Percentiles rank a stretch among this genome's conserved stretches.
Conservation (phyloP, 192 early-diverging fungal genomes). For the Coemansia sp. region DNA sequence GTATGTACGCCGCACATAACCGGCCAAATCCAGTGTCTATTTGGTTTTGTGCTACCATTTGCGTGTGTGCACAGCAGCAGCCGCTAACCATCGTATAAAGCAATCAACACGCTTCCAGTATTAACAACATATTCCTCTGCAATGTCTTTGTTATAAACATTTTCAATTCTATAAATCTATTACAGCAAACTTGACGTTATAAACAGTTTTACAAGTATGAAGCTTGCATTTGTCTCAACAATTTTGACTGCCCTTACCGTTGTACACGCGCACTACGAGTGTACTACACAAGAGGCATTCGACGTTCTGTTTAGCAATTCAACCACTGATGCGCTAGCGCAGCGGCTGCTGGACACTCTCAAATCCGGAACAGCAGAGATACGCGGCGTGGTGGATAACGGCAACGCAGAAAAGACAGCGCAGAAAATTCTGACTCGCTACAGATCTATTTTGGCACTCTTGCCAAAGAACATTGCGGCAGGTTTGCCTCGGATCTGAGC, state of each 20-base stretch:
- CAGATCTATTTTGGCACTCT: slow-evolving; percentile 5
- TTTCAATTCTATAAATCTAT: not conserved
- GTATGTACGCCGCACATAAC: too few species aligned
- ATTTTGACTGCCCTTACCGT: slow-evolving; percentile 1
- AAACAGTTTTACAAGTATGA: slow-evolving; percentile 9
- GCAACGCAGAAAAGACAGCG: slow-evolving; percentile 15
- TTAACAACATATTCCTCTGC: not conserved
- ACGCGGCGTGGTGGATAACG: slow-evolving; percentile 4
- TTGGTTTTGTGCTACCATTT: too few species aligned
- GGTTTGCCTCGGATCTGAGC: slow-evolving; percentile 13
- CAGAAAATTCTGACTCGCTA: slow-evolving; percentile 15
- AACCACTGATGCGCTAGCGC: slow-evolving; percentile 17
- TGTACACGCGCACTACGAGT: slow-evolving; percentile 25
- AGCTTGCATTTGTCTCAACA: slow-evolving; percentile 3
- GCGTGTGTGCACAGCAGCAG: too few species aligned
- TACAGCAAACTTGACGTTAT: too few species aligned
- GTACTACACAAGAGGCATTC: slow-evolving; percentile 32
- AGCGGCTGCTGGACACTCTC: slow-evolving; percentile 19
- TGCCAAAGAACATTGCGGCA: slow-evolving; percentile 15
- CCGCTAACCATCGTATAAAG: not conserved
- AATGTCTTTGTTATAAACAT: not conserved
- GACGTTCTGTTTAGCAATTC: slow-evolving; percentile 23
- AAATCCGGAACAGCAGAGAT: slow-evolving; percentile 6
- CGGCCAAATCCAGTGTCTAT: too few species aligned
- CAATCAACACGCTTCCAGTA: not conserved